These are phyloP conservation scores for Rhododendron griersonianum DNA, from an alignment of 148 eudicot genomes.

Conservation along the genomic window DNA sequence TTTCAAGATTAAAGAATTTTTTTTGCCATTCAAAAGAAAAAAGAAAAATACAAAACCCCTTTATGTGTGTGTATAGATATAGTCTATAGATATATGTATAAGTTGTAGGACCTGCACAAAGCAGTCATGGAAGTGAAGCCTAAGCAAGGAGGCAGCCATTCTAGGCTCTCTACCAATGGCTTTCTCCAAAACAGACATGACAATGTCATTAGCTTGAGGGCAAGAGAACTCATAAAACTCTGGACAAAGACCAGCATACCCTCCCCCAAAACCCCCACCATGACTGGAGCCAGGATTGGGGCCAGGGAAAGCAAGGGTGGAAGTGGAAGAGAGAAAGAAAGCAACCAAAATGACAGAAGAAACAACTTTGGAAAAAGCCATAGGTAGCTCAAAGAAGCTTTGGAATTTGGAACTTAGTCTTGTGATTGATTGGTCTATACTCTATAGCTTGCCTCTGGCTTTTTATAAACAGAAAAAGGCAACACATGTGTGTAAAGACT, in stretches of 20 bases:
- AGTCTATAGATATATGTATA: background rate
- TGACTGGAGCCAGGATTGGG: conserved; percentile 28
- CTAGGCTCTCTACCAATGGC: conserved; percentile 69
- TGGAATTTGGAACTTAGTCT: background rate
- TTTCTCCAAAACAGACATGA: conserved; percentile 59
- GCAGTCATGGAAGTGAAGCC: conserved; percentile 92
- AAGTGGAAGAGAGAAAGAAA: conserved; percentile 27
- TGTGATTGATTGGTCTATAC: conserved; percentile 9
- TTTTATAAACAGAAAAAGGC: conserved; percentile 1
- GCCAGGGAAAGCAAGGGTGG: conserved; percentile 44
- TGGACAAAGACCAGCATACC: conserved; percentile 36
- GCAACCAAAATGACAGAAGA: conserved; percentile 9
- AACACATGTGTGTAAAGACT: background rate
- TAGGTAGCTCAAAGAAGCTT: conserved; percentile 4
- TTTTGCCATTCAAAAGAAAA: too few species aligned
- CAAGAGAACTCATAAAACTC: conserved; percentile 66
- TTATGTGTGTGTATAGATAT: background rate
- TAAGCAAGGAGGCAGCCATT: conserved; percentile 82
- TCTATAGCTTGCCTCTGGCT: background rate
- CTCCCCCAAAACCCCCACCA: conserved; percentile 18
- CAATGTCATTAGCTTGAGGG: conserved; percentile 77
- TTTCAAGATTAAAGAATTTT: too few species aligned
- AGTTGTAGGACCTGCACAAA: conserved; percentile 62
- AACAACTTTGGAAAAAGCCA: conserved; percentile 37
- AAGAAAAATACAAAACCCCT: background rate